Base-by-base conservation (phyloP, 2,329 filamentous ascomycete genomes). In the Pseudogymnoascus sp. region DNA sequence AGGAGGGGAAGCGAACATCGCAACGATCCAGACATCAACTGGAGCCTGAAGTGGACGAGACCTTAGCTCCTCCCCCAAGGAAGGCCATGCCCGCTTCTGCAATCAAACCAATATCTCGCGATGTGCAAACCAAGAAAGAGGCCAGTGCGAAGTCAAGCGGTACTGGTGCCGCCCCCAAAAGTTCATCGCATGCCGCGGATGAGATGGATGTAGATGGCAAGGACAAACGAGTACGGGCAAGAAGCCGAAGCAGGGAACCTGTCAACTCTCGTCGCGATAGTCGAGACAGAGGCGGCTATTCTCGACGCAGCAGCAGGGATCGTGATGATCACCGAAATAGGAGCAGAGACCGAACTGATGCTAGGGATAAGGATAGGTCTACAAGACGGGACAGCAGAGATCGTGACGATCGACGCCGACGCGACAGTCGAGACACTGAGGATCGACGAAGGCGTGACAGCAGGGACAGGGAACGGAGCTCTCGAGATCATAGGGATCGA, bases 31-130 rank as follows among this genome's bases (percentile, higher is more conserved):
- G 72, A 64, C 69, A 73, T 66, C 69, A 72, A 65, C 28, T 71
- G 40, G 73, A 74, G 44, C 61, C 71, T n/a, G 71, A 74, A 57
- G 63, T 75, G 26, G 73, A 75, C 61, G 67, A 72, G 33, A 68
- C 65, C 19, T 64, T 75, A 23, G 71, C 72, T 19, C 72, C 73
- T 38, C 73, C 72, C 28, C 72, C 73, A 21, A 66, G 72, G 60
- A 74, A 74, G 62, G 62, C 69, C 3, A 69, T 69, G 63, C 69
- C 72, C 57, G 68, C 70, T 26, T 74, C 72, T 9, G 73, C 72
- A 11, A 74, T 74, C 62, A 70, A 69, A 15, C 72, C 73, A 4
- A 72, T 73, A 19, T 69, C 69, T 44, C 65, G 68, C 62, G 71
- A 71, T 61, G 68, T 69, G 1, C 64, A 68, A 21, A 26, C 65